A percentile compares a stretch with the other conserved stretches of the same genome.
These are phyloP conservation scores for Emergomyces africanus DNA, from an alignment of 2,329 filamentous ascomycete species.

Conservation along the genomic window DNA sequence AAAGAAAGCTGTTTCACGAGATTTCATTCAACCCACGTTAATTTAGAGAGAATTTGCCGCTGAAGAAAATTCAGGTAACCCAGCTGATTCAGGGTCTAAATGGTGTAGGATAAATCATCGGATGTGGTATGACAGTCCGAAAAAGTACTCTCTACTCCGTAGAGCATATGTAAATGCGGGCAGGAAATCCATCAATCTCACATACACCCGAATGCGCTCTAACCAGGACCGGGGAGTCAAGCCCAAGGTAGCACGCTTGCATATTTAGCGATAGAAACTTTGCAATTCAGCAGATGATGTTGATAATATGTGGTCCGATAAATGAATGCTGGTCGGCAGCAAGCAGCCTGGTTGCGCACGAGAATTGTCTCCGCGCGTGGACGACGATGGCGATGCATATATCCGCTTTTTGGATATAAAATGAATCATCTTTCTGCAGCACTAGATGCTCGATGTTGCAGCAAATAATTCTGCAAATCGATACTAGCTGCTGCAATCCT, in stretches of 20 bases:
- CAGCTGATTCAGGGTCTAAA: not conserved
- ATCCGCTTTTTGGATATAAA: not conserved
- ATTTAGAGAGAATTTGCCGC: not conserved
- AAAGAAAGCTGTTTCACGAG: not conserved
- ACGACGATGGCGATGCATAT: not conserved
- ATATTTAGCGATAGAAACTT: not conserved
- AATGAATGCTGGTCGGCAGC: not conserved
- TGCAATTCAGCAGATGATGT: not conserved
- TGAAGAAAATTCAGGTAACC: not conserved
- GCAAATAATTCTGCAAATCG: not conserved
- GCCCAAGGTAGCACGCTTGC: not conserved
- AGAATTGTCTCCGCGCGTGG: not conserved
- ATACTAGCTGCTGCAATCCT: not conserved
- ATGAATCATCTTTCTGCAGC: not conserved
- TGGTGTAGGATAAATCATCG: too few relatives aligned
- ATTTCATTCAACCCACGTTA: not conserved
- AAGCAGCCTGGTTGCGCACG: not conserved
- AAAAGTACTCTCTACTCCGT: too few relatives aligned
- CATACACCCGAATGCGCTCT: not conserved
- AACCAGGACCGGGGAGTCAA: not conserved
- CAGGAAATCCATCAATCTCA: too few relatives aligned
- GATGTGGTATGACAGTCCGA: too few relatives aligned
- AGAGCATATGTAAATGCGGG: not conserved
- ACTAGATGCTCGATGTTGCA: not conserved
- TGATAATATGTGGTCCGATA: not conserved